Evolutionary conservation across 352 stramenopile species (phyloP), one percentile per base, ranked within the genome.

Genomic region (Phytopythium cucurbitacearum): DNA sequence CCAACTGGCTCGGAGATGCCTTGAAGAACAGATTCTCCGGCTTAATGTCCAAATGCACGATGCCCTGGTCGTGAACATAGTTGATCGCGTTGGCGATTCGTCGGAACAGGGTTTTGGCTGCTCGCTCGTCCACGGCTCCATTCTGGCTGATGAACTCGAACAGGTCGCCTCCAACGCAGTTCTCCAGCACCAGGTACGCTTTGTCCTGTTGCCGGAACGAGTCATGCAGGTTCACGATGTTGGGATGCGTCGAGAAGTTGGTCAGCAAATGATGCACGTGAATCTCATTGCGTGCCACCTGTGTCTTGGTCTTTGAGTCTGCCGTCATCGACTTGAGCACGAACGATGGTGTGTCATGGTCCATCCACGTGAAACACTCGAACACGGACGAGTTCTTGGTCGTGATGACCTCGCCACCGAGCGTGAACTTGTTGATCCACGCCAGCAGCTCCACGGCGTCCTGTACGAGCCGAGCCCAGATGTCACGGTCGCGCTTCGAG

Each of bases 41-140:
- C 60, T 93, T 93, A 45, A 93, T 81, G 44, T 91, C 82, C 52
- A 93, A 43, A 28, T 93, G 82, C 7, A 91, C 65, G 16, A 93
- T 60, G 13, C 63, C 71, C 10, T 84, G 69, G 10, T 76, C 66
- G 50, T 93, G 82, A 16, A 85, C 62, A 53, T 78, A 73, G 36
- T 56, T 51, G 21, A 92, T 52, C n/a, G 80, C 76, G 15, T 66
- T 66, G 0, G 69, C 62, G 36, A 90, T 70, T 48, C 73, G 72
- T 21, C 70, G 73, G 40, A 90, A 84, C 0, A 90, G 39, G 1
- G 54, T 57, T 55, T 75, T 78, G 35, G 76, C 80, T 5, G 65
- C 51, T 7, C 54, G 55, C 37, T 90, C 79, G 33, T 78, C 64
- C 45, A 87, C 59, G 34, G 51, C 64, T 11, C 79, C 79, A 46